Base-by-base conservation (phyloP, 768 basidiomycete species). In the Lyophyllum shimeji region DNA sequence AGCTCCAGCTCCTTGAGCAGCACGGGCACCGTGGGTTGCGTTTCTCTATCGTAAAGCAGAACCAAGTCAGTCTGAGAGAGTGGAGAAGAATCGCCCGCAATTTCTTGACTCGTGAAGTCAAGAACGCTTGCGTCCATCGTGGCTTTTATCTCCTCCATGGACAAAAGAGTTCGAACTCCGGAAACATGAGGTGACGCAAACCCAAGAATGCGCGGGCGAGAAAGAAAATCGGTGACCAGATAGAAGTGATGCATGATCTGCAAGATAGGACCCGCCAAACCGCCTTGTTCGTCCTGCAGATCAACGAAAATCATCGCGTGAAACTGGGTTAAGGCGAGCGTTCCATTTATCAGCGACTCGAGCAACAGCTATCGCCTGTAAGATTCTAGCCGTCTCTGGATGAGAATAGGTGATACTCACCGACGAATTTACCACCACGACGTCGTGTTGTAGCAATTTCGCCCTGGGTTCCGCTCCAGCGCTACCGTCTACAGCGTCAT, bases 61-160 rank as follows among this genome's bases (percentile, higher is more conserved):
- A 88, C 78, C 2, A 79, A 56, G 63, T 87, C 85, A 24, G 64
- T 69, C 12, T 83, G 82, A 17, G 67, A 66, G 61, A 76, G 71
- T 25, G 68, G 67, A n/a, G 72, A 58, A 39, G 70, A 65, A 58
- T 69, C 65, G 47, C 69, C 69, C 37, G 62, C 60, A 51, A 71
- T 65, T 47, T 67, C 65, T n/a, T 66, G 64, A 47, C 61, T 62
- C n/a, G 72, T 63, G 24, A 77, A 60, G 7, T 76, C 75, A 58
- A 66, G 69, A 31, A 77, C 67, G 59, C 71, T 69, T 34, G 75
- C 71, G 60, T 77, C 66, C 34, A 83, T 61, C 0, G 70, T 63
- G 25, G 60, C 62, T 63, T 80, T 77, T 44, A 82, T 64, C 48
- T 70, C 67, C 25, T 76, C 58, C 56, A 75, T 69, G 48, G 71